Evolutionary conservation across 2,329 filamentous ascomycete genomes (phyloP).

Genomic region (Herpotrichia juniperi): DNA sequence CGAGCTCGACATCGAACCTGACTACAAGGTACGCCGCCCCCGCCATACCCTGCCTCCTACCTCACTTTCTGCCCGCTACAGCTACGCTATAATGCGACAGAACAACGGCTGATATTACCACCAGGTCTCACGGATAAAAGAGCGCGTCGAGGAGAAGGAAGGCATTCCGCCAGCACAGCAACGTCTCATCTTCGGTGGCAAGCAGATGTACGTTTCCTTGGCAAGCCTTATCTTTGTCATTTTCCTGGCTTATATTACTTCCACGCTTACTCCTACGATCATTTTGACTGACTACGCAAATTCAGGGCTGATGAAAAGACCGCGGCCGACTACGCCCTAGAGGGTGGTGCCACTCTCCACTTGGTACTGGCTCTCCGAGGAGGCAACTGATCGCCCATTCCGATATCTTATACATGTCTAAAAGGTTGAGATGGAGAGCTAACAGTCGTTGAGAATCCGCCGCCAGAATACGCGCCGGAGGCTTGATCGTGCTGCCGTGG

Average conservation of each 20-base stretch:
- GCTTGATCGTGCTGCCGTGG: neutral
- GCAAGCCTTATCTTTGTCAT: neutral
- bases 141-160: conserved; percentile 98
- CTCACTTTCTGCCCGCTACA: no score
- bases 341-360: conserved; percentile 92
- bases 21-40: conserved; percentile 75
- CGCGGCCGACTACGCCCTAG: conserved; percentile 85
- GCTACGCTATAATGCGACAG: neutral
- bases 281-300: neutral
- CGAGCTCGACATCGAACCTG: conserved; percentile 93
- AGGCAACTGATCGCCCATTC: conserved; percentile 53
- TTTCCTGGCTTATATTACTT: neutral
- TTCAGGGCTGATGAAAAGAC: conserved; percentile 92
- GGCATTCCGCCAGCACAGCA: conserved; percentile 97
- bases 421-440: neutral
- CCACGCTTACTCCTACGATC: neutral
- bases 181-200: conserved; percentile 92
- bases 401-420: neutral
- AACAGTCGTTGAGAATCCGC: neutral
- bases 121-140: conserved; percentile 94
- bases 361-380: conserved; percentile 93
- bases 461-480: neutral
- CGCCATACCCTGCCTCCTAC: no score
- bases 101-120: conserved; percentile 14
- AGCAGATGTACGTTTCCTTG: conserved; percentile 85